Base-by-base conservation (phyloP, 2,329 filamentous ascomycete genomes). In the Raffaelea albimanens region DNA sequence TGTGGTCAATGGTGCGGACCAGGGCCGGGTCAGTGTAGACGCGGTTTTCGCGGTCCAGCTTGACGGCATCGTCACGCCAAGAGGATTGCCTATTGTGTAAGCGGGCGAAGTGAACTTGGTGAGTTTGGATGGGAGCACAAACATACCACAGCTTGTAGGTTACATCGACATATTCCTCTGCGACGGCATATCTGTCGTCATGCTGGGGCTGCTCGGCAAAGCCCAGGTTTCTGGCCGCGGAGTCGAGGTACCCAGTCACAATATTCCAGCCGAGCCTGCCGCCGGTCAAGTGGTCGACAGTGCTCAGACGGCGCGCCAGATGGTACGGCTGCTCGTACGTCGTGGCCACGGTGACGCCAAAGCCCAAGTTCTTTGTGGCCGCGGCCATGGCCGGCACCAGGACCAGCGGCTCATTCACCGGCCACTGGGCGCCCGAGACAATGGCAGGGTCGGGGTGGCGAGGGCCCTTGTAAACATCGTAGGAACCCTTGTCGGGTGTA, bases 381-480 rank as follows among this genome's bases (percentile, higher is more conserved):
- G 51, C 49, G 2, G 51, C 51, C 49, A 53, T 51, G 40, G 51
- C 51, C 2, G 43, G 36, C 9, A 52, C 39, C 4, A 46, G 22
- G 2, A 40, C 23, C 2, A 83, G 55, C 0, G 80, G 80, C 57
- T 84, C 79, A 49, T 82, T 83, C 10, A 83, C 76, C 0, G 80
- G 80, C 71, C 77, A 83, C 60, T 84, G 80, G 0, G 79, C 76
- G 1, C 76, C 80, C 0, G 77, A 77, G 1, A 69, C 58, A 41
- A 82, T 72, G 0, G 78, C 75, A 0, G 79, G 72, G 4, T 72
- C 69, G 4, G 63, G 60, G 2, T 43, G 45, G 2, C 40, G n/a
- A 3, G 76, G 76, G 0, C 78, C 75, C 49, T 78, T 77, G 61
- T 83, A 85, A 5, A 85, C 80, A 64, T 86, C 82, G 57, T 85